Base-by-base conservation (phyloP, 495 filamentous ascomycete genomes). In the Penicillium arizonense region DNA sequence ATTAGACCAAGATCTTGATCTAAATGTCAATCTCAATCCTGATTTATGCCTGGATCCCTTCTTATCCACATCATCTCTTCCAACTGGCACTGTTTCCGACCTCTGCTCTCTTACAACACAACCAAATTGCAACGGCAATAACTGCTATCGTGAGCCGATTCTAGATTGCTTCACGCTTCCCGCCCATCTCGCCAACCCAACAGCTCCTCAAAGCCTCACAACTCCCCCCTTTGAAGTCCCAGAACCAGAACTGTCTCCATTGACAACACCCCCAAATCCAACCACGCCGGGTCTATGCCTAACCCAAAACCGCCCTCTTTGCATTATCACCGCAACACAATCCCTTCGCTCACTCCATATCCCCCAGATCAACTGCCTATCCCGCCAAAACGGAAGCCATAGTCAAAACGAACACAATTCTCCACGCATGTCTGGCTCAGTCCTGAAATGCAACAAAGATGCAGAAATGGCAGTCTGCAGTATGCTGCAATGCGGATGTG, bases 401-500 rank as follows among this genome's bases (percentile, higher is more conserved):
- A 11, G 8, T 11, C 14, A 12, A 2, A 5, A 24, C 40, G 30
- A 11, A 5, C 16, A 16, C n/a, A 44, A 46, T 4, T 16, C 24
- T 14, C 35, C 51, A 41, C 51, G 51, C 11, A 53, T 47, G 44
- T 53, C 51, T 2, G 51, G 51, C n/a, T 41, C 43, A 11, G 51
- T 53, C 18, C 36, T 53, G 2, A 53, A 53, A 35, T 16, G 30
- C 18, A 53, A 40, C 51, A 53, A 53, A 20, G 44, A 47, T 10
- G 44, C 18, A 4, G 51, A 43, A 1, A 53, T 47, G 44, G 46
- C 51, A 26, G 44, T 53, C 12, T 53, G 51, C 23, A 36, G 51
- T 18, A 53, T 53, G 51, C 51, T 53, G 33, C 51, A 53, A 14
- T 53, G 51, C 21, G 36, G 30, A 14, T 53, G 51, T 16, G 33